Conservation (phyloP, 1,284 basidiomycete genomes). For the Rhodotorula sp. region DNA sequence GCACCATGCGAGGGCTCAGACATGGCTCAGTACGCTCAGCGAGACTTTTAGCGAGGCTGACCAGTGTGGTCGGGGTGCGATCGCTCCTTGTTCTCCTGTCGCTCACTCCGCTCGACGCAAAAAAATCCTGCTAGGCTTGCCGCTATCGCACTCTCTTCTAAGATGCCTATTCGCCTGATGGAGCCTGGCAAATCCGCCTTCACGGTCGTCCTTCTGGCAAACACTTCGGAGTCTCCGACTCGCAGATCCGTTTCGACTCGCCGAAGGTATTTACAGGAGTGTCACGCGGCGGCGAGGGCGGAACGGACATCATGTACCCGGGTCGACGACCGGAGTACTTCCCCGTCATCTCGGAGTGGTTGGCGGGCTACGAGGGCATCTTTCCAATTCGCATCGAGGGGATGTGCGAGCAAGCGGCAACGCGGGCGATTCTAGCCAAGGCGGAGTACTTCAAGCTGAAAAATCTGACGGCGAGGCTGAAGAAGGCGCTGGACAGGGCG, state of each 20-base stretch:
- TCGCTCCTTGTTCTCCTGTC: too few relatives aligned
- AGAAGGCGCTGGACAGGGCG: background rate
- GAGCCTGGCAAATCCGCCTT: background rate
- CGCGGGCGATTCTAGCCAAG: background rate
- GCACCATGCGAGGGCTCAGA: background rate
- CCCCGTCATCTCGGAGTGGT: background rate
- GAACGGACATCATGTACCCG: background rate
- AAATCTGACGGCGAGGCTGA: background rate
- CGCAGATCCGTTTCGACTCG: background rate
- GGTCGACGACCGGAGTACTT: background rate
- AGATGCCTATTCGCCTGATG: too few relatives aligned
- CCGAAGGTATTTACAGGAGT: background rate
- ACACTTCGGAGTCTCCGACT: background rate
- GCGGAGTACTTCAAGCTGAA: slow-evolving; percentile 7
- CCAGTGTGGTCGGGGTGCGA: too few relatives aligned
- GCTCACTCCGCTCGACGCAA: too few relatives aligned
- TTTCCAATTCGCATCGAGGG: background rate
- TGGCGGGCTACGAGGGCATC: slow-evolving; percentile 1
- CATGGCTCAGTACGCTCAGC: background rate
- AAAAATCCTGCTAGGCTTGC: too few relatives aligned
- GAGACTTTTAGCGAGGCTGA: background rate
- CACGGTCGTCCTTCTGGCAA: slow-evolving; percentile 1
- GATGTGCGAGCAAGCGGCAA: background rate
- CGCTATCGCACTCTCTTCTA: too few relatives aligned
- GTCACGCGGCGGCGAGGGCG: background rate